Base-by-base conservation (phyloP, 2,329 filamentous ascomycete genomes). In the Claviceps citrina region DNA sequence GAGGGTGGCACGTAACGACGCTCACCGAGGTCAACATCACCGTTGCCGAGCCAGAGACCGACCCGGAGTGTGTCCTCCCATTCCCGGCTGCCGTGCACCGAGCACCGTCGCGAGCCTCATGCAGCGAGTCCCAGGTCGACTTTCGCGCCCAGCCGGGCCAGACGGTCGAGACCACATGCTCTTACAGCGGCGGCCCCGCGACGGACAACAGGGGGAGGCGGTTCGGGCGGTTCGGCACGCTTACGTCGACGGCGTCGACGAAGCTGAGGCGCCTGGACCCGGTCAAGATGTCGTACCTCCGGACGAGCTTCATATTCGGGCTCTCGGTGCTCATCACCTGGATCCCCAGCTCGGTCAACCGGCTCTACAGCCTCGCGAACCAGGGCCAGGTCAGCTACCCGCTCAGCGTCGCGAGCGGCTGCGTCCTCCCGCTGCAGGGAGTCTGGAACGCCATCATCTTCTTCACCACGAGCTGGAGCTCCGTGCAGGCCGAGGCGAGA, bases 401-500 rank as follows among this genome's bases (percentile, higher is more conserved):
- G 2, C 67, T 87, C 31, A 81, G 81, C 52, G 68, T 84, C 28
- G 71, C 74, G 1, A 78, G 79, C 19, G 77, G 78, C 2, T 67
- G 82, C 10, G 81, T 87, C 0, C 64, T 89, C 3, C 81, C 83
- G 0, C 64, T 85, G 0, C 84, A 89, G 54, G 83, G 84, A 1
- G 73, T 85, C 36, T 87, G 82, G 81, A 89, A 89, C 51, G 71
- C 78, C 26, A 59, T 83, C 36, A 84, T 89, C 38, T 89, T 84
- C 56, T 71, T 81, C 44, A 73, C 70, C 3, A 82, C 80, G 1
- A 82, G 67, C 47, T 73, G 67, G 69, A 49, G 46, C 12, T 50
- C 44, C 1, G 47, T 61, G 8, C 31, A 48, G 31, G 55, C 52
- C n/a, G 56, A 55, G 33, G n/a, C 48, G 4, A 44, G 33, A 31